Evolutionary conservation across 169 alveolate genomes (phyloP).

Genomic region (Cryptosporidium viatorum): DNA sequence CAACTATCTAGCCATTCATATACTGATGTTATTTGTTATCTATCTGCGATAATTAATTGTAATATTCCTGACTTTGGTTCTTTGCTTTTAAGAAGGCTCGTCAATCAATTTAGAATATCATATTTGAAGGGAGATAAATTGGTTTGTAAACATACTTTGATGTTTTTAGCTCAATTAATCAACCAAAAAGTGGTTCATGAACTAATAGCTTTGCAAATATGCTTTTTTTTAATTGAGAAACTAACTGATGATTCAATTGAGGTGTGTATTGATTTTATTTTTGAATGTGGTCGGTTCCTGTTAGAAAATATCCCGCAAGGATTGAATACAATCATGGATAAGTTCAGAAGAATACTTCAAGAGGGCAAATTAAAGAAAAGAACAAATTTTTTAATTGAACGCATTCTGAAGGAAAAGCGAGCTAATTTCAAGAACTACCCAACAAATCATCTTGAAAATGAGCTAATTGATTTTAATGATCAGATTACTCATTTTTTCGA

Average conservation of each 20-base stretch:
- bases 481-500: conserved; percentile 96
- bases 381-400: conserved; percentile 96
- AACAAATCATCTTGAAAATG: conserved; percentile 89
- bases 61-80: conserved; percentile 98
- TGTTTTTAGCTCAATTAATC: conserved; percentile 97
- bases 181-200: conserved; percentile 94
- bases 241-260: conserved; percentile 98
- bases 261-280: conserved; percentile 90
- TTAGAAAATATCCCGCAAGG: conserved; percentile 93
- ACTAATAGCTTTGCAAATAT: conserved; percentile 92
- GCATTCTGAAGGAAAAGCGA: conserved; percentile 92
- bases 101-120: conserved; percentile 93
- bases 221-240: conserved; percentile 92
- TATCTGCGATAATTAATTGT: conserved; percentile 95
- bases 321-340: conserved; percentile 93
- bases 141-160: conserved; percentile 93
- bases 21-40: conserved; percentile 96
- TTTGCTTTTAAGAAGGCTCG: conserved; percentile 91
- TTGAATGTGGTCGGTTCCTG: conserved; percentile 95
- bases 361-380: conserved; percentile 95
- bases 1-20: conserved; percentile 98
- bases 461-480: conserved; percentile 96
- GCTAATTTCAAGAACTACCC: conserved; percentile 90
- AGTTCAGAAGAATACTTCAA: conserved; percentile 94
- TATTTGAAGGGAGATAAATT: conserved; percentile 93